A percentile compares a stretch with the other conserved stretches of the same genome.
These are phyloP conservation scores for Metschnikowia chrysomelidarum DNA, from an alignment of 805 yeast species.

Conservation along the genomic window DNA sequence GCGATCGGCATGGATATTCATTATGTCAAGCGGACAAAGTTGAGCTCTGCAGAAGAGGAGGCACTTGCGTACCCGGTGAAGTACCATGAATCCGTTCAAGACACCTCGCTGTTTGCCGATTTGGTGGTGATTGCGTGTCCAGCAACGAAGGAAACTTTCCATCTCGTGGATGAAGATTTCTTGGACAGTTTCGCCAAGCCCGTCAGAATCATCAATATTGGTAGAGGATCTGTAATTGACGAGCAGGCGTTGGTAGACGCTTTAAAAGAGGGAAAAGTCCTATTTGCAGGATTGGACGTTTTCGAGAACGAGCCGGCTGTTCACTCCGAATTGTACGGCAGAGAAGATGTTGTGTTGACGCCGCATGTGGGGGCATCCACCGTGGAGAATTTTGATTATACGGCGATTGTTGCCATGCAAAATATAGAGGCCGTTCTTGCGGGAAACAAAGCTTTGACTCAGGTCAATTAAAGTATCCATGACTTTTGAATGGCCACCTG, in stretches of 20 bases:
- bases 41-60: conserved; percentile 31
- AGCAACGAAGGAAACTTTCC: conserved; percentile 53
- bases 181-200: conserved; percentile 50
- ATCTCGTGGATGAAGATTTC: conserved; percentile 50
- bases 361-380: conserved; percentile 68
- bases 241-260: conserved; percentile 65
- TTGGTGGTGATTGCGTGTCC: conserved; percentile 68
- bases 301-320: conserved; percentile 61
- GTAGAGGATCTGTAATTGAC: conserved; percentile 69
- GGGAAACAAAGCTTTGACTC: conserved; percentile 28
- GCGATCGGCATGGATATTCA: conserved; percentile 64
- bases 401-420: conserved; percentile 51
- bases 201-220: conserved; percentile 67
- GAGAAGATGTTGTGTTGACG: conserved; percentile 62
- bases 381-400: conserved; percentile 42
- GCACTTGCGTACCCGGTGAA: conserved; percentile 44
- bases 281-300: conserved; percentile 73
- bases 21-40: conserved; percentile 55
- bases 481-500: too few species aligned
- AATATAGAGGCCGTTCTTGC: conserved; percentile 49
- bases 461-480: conserved; percentile 20
- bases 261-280: conserved; percentile 55
- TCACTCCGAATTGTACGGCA: conserved; percentile 45
- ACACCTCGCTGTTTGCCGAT: conserved; percentile 45
- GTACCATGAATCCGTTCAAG: conserved; percentile 37